These are phyloP conservation scores for Geotrichum bryndzae DNA, from an alignment of 1,139 yeast species.

Conservation along the genomic window DNA sequence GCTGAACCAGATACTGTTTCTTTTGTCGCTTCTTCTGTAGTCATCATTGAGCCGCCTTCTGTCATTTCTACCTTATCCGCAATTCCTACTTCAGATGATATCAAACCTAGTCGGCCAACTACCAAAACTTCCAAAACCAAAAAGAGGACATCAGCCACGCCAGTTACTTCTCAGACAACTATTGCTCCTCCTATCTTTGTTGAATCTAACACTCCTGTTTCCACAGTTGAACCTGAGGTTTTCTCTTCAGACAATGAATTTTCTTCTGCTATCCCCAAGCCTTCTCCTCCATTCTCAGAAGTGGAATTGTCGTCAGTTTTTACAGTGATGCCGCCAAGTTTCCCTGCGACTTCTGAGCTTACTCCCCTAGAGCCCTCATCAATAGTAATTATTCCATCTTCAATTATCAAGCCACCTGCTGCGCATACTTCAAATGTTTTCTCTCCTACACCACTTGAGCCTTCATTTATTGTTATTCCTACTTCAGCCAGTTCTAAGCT, in stretches of 20 bases:
- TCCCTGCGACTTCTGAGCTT: not conserved
- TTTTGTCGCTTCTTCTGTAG: not conserved
- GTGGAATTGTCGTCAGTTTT: not conserved
- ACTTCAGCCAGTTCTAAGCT: not conserved
- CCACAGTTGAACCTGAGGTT: not conserved
- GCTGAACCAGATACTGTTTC: not conserved
- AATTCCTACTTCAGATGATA: too few species aligned
- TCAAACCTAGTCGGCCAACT: too few species aligned
- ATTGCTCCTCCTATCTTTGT: not conserved
- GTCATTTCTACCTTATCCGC: not conserved
- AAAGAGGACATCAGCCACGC: too few species aligned
- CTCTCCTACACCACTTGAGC: too few species aligned
- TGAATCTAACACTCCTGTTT: not conserved
- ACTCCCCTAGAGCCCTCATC: not conserved
- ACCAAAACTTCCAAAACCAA: too few species aligned
- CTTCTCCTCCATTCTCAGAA: not conserved
- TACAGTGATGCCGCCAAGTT: not conserved
- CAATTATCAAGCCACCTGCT: too few species aligned
- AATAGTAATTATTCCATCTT: not conserved
- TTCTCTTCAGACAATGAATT: not conserved
- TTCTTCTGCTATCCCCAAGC: not conserved
- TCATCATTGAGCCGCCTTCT: not conserved
- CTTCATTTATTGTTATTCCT: not conserved
- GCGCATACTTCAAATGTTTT: not conserved
- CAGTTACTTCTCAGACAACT: not conserved